Evolutionary conservation across 139 green algal genomes (phyloP).

Genomic region (Chlorokybus atmophyticus): DNA sequence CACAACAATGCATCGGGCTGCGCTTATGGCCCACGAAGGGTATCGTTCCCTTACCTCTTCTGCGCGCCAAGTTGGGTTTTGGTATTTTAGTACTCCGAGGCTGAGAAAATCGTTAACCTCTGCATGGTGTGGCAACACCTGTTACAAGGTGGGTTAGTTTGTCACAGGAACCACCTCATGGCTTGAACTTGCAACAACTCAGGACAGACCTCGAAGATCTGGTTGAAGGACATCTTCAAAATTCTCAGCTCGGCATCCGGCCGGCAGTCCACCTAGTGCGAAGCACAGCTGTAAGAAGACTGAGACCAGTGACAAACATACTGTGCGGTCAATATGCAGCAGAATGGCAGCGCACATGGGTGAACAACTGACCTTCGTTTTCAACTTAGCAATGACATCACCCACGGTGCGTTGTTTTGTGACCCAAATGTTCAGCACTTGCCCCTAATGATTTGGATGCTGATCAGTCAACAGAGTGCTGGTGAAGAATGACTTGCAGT

Average conservation of each 20-base stretch:
- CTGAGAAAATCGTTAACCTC: constrained; percentile 37
- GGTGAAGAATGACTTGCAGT: neutral
- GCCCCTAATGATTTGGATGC: constrained; percentile 4
- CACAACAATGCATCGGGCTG: constrained; percentile 10
- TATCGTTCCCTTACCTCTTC: constrained; percentile 22
- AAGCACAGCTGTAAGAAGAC: neutral
- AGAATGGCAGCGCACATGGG: neutral
- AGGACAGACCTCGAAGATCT: constrained; percentile 61
- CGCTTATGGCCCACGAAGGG: neutral
- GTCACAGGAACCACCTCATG: neutral
- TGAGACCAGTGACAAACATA: neutral
- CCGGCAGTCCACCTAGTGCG: constrained; percentile 11
- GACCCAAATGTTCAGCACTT: constrained; percentile 53
- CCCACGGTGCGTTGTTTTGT: constrained; percentile 42
- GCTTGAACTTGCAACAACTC: neutral
- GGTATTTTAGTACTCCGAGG: too few relatives aligned
- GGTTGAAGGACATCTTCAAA: constrained; percentile 59
- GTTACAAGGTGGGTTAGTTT: neutral
- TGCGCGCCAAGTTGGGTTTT: constrained; percentile 56
- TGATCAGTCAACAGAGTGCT: neutral
- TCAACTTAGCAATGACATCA: constrained; percentile 56
- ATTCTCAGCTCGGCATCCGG: constrained; percentile 52
- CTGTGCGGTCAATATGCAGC: neutral
- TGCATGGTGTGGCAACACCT: constrained; percentile 36
- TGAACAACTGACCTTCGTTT: constrained; percentile 21